Base-by-base conservation (phyloP, 768 basidiomycete genomes). In the Mycena vitilis region DNA sequence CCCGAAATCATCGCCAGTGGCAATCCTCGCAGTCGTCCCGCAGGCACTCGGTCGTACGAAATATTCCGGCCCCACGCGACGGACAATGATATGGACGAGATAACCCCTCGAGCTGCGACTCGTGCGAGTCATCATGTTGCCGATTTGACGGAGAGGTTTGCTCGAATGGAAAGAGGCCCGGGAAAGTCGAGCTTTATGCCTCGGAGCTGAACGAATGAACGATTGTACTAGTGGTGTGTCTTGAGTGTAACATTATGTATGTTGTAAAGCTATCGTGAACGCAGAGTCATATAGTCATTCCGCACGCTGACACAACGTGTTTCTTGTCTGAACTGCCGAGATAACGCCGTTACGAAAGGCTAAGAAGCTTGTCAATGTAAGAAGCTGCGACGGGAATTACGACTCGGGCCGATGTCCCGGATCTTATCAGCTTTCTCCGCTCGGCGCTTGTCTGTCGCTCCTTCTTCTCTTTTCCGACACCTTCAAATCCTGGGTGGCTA, bases 231-330 rank as follows among this genome's bases (percentile, higher is more conserved):
- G 13, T 20, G 15, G 37, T 4, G 37, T 34, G 11, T 38, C 22
- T 11, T 34, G 22, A 9, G 9, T 65, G 64, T 59, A 60, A 18
- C 48, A 53, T 49, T 52, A 65, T 65, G 51, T 45, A 45, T 63
- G 52, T 45, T 54, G 42, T 42, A 34, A 49, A 23, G 20, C 13
- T 23, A 25, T 60, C 25, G n/a, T 30, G 44, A n/a, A 2, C 16
- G 5, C 30, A 44, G 25, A 7, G 30, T 37, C 4, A 36, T 63
- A 23, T 63, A 45, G 36, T 22, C 1, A 20, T 65, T 54, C 48
- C 45, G 52, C 65, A 66, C 65, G 65, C 22, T 54, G 65, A 12
- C 13, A 9, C 65, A 59, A 38, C 65, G 65, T 66, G 58, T 60
- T 52, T 45, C 34, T 38, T 34, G 38, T 4, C 49, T 16, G 30